Percentiles rank a stretch among this genome's conserved stretches.
These are phyloP conservation scores for Carpinus fangiana DNA, from an alignment of 306 rosid genomes.

Conservation along the genomic window DNA sequence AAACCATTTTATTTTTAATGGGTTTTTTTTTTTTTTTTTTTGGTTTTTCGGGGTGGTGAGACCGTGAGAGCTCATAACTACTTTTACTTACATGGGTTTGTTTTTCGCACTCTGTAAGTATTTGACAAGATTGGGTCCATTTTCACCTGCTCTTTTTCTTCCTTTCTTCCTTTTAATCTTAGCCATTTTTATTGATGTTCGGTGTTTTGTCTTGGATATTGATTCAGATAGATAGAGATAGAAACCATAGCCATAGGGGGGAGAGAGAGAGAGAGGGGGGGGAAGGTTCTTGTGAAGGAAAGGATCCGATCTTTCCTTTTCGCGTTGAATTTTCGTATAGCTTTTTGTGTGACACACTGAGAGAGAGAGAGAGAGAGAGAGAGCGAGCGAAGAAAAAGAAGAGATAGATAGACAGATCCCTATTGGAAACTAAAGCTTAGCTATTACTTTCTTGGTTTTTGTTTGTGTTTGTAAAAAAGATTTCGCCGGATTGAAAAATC, in stretches of 20 bases:
- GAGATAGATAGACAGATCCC: slow-evolving; percentile 31
- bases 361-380: slow-evolving; percentile 19
- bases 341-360: slow-evolving; percentile 28
- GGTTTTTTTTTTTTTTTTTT: too few species aligned
- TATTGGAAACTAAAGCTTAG: slow-evolving; percentile 20
- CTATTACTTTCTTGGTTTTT: slow-evolving; percentile 46
- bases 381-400: not conserved
- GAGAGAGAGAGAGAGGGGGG: slow-evolving; percentile 4
- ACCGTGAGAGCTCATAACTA: not conserved
- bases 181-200: not conserved
- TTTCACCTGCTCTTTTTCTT: slow-evolving; percentile 26
- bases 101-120: slow-evolving; percentile 8
- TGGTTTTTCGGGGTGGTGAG: not conserved
- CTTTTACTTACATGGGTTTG: slow-evolving; percentile 10
- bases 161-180: not conserved
- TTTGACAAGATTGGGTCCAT: slow-evolving; percentile 13
- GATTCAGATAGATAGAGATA: slow-evolving; percentile 26
- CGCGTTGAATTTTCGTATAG: slow-evolving; percentile 59
- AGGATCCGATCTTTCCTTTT: slow-evolving; percentile 63
- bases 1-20: not conserved
- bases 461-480: slow-evolving; percentile 51
- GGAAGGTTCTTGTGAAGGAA: slow-evolving; percentile 44
- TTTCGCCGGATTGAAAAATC: slow-evolving; percentile 32
- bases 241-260: not conserved
- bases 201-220: not conserved